A percentile compares a stretch with the other conserved stretches of the same genome.
Conservation (phyloP, 2,329 filamentous ascomycete genomes). For the Fusarium nelsonii region DNA sequence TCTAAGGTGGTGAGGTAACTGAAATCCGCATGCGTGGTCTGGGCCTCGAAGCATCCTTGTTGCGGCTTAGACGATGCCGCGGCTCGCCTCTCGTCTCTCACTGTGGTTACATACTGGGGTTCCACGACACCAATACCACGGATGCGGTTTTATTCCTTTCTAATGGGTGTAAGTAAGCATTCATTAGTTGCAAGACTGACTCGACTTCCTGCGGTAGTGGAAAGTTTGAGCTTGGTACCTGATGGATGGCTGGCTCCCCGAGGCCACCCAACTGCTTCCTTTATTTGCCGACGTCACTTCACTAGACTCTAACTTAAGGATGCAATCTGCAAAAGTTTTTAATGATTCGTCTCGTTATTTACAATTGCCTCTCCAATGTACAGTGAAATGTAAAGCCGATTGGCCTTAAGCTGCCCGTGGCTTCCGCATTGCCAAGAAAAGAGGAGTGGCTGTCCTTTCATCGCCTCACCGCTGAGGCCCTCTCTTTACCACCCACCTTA, state of each 20-base stretch:
- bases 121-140: conserved; percentile 27
- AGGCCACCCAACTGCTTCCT: not conserved
- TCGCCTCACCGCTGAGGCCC: conserved; percentile 39
- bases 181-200: not conserved
- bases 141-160: conserved; percentile 10
- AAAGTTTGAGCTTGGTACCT: conserved; percentile 11
- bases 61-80: conserved; percentile 23
- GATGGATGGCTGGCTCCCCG: conserved; percentile 4
- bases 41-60: conserved; percentile 22
- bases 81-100: conserved; percentile 14
- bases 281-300: conserved; percentile 12
- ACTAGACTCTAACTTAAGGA: conserved; percentile 17
- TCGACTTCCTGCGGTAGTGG: not conserved
- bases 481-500: conserved; percentile 27
- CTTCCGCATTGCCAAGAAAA: conserved; percentile 38
- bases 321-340: not conserved
- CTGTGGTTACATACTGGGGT: conserved; percentile 21
- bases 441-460: conserved; percentile 19
- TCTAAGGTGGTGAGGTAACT: conserved; percentile 41
- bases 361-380: not conserved
- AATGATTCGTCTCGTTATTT: not conserved
- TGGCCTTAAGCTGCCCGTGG: conserved; percentile 16
- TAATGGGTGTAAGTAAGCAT: not conserved
- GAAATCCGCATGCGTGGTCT: conserved; percentile 23
- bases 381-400: not conserved